Conservation (phyloP, 2,329 filamentous ascomycete species). For the Cladosporium sp. region DNA sequence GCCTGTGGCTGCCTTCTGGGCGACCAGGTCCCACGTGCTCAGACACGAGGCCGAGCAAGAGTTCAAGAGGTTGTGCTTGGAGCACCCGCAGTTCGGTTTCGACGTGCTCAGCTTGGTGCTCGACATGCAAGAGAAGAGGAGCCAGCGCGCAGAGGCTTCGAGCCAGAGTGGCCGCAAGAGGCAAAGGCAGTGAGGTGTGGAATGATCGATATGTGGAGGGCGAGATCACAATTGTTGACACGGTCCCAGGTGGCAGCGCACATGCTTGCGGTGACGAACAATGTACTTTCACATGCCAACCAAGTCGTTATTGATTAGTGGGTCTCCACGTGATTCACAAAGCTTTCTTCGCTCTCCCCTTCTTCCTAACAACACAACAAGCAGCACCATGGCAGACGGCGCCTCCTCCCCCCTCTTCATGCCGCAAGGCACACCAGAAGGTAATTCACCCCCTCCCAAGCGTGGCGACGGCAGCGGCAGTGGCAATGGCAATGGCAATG, state of each 20-base stretch:
- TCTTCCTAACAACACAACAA: neutral
- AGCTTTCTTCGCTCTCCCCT: neutral
- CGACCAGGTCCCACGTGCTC: constrained; percentile 73
- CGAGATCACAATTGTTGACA: neutral
- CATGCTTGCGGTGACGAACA: neutral
- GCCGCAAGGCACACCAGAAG: neutral
- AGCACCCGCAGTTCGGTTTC: constrained; percentile 89
- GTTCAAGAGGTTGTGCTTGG: constrained; percentile 81
- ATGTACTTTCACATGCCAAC: neutral
- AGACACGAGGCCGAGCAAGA: constrained; percentile 83
- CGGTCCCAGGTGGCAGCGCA: neutral
- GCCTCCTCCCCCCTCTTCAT: neutral
- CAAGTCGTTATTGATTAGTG: neutral
- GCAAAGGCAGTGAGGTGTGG: constrained; percentile 31
- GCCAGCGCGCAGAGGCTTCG: constrained; percentile 37
- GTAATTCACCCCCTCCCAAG: neutral
- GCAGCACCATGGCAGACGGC: neutral
- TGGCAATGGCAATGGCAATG: neutral
- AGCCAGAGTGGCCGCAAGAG: constrained; percentile 41
- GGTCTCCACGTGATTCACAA: neutral
- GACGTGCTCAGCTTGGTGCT: constrained; percentile 74
- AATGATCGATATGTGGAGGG: neutral
- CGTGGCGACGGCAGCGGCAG: neutral
- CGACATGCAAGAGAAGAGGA: constrained; percentile 51
- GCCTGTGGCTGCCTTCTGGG: constrained; percentile 90